Evolutionary conservation across 2,329 filamentous ascomycete species (phyloP), one percentile per base, ranked within the genome.

Genomic region (Ceratocystis variospora): DNA sequence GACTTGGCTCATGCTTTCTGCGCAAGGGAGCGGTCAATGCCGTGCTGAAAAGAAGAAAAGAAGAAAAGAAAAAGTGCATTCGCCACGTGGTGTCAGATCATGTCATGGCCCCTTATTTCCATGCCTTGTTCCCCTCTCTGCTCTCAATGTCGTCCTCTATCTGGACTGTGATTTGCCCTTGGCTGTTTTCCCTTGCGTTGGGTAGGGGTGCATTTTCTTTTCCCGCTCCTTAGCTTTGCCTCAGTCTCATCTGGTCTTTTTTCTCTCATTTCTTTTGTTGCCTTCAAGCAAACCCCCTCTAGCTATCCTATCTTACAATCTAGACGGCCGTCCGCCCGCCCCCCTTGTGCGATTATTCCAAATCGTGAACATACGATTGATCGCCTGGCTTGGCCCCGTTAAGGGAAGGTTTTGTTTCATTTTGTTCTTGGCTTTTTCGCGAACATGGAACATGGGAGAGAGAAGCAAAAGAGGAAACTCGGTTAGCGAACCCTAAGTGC

Each of bases 371-470:
- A 6, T 22, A 28, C 61, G n/a, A 33, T 45, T n/a, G 50, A 57
- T 57, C 53, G 22, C 53, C 53, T 7, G 33, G 53, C 53, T 57
- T 57, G 10, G 53, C 25, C 28, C 53, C 37, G 37, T 15, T 41
- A 57, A 17, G 22, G 7, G 22, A 10, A 31, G 19, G 48, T 25
- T n/a, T 50, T 57, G 53, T 57, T 57, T 57, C 53, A 57, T 28
- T 57, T 57, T 57, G 53, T 57, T 57, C 53, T 57, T 57, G 53
- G 53, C 53, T 19, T 57, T 57, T 57, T 57, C 53, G 53, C 28
- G 53, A 50, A 50, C 48, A 50, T 50, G 48, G 48, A 50, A 57
- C 53, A 57, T 55, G 50, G 50, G 25, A 15, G 28, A 15, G 17
- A 33, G 22, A 57, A 41, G 37, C 37, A 41, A 41, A 37, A 41